Base-by-base conservation (phyloP, 2,329 filamentous ascomycete genomes). In the Apiospora hydei region DNA sequence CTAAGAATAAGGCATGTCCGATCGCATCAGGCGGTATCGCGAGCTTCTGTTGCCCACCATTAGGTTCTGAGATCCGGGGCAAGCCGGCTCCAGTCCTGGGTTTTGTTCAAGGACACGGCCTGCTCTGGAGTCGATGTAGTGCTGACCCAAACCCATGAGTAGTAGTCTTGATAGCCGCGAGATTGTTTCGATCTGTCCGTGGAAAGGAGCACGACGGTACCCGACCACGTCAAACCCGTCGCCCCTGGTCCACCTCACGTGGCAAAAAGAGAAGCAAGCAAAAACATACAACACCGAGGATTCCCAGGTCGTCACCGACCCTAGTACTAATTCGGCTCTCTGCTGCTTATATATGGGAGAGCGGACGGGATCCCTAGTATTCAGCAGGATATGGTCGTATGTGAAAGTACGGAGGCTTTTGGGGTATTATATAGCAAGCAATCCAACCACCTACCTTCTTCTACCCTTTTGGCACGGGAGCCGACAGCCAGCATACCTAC, bases 301-400 rank as follows among this genome's bases (percentile, higher is more conserved):
- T 30, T 30, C 26, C 26, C 26, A 30, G 26, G 26, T 30, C 26
- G 26, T 30, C 26, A 30, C 26, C 26, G 26, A 30, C 26, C 26
- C 26, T 30, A 30, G 26, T 30, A 30, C 26, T 30, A 30, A 30
- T 30, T 30, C 26, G 26, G 26, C 41, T 43, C 41, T 43, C 41
- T 43, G 41, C 41, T 43, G 41, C 10, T 43, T 43, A 43, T 43
- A 43, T 43, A 43, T 43, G 41, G 41, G 41, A 43, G 41, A 43
- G 41, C 41, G 41, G 41, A 43, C 7, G 41, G 41, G 41, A 43
- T 49, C 46, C 46, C 46, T 49, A 49, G 46, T 49, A 49, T 49
- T 49, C 46, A 49, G 46, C 46, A 49, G 46, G 46, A 49, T 49
- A 49, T 49, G 46, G 46, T 49, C 46, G 46, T 49, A n/a, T 49